Conservation (phyloP, 202 grass and related monocot species). For the Setaria viridis region DNA sequence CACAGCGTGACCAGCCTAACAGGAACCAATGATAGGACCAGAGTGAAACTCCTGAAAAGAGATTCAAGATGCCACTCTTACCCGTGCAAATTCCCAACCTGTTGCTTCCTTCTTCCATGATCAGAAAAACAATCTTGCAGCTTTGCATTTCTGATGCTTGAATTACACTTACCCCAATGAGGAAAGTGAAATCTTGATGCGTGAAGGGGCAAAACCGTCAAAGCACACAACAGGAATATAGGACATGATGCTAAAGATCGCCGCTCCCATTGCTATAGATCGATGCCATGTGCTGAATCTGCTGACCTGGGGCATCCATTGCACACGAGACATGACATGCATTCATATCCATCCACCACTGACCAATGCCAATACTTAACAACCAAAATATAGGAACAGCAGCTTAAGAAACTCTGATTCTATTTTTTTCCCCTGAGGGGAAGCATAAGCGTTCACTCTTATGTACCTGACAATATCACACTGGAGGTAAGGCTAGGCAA, state of each 20-base stretch:
- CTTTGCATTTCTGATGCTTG: not conserved
- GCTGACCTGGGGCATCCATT: not conserved
- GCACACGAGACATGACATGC: not conserved
- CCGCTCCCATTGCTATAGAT: not conserved
- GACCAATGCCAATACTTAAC: not conserved
- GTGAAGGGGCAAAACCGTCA: not conserved
- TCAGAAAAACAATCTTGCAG: not conserved
- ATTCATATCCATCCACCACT: slow-evolving; percentile 1
- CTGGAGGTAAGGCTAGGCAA: slow-evolving; percentile 11
- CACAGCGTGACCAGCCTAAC: not conserved
- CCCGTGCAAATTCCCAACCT: not conserved
- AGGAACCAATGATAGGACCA: not conserved
- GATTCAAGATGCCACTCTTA: not conserved
- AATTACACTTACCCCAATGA: not conserved
- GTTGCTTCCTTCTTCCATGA: not conserved
- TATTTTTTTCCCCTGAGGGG: not conserved
- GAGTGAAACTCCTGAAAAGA: not conserved
- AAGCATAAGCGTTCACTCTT: not conserved
- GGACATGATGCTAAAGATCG: not conserved
- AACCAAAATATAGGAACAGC: not conserved
- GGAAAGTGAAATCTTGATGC: not conserved
- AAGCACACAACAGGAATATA: not conserved
- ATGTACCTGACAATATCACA: slow-evolving; percentile 23
- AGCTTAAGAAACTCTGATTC: not conserved
- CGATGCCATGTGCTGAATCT: slow-evolving; percentile 10